Conservation (phyloP, 345 rosid species). For the sweet orange (Citrus sinensis) region DNA sequence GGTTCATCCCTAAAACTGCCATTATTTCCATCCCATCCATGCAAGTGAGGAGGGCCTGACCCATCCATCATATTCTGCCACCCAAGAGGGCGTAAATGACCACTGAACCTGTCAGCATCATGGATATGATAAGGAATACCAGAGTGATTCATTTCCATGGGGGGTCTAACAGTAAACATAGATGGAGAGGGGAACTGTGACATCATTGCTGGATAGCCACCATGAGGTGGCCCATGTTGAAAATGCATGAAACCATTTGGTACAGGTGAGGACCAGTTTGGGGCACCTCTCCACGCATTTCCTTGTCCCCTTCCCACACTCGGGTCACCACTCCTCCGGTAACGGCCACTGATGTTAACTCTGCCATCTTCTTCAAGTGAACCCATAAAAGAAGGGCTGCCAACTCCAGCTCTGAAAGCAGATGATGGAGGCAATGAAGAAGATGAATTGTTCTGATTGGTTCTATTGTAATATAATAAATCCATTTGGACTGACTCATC, state of each 20-base stretch:
- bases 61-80: slow-evolving; percentile 94
- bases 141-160: slow-evolving; percentile 74
- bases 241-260: slow-evolving; percentile 89
- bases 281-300: slow-evolving; percentile 85
- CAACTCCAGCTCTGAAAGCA: slow-evolving; percentile 56
- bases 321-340: slow-evolving; percentile 63
- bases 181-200: slow-evolving; percentile 76
- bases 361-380: slow-evolving; percentile 71
- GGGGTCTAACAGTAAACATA: slow-evolving; percentile 72
- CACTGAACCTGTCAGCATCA: slow-evolving; percentile 77
- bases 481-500: slow-evolving; percentile 69
- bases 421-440: slow-evolving; percentile 55
- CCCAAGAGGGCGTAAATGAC: slow-evolving; percentile 84
- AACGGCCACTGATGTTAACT: slow-evolving; percentile 41
- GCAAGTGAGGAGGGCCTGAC: slow-evolving; percentile 75
- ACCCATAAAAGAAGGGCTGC: slow-evolving; percentile 65
- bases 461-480: slow-evolving; percentile 50
- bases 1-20: slow-evolving; percentile 78
- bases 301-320: slow-evolving; percentile 76
- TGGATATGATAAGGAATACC: slow-evolving; percentile 76
- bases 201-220: slow-evolving; percentile 69
- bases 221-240: slow-evolving; percentile 85
- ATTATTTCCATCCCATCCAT: slow-evolving; percentile 87
- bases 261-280: slow-evolving; percentile 74
- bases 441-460: slow-evolving; percentile 47